Percentiles rank a stretch among this genome's conserved stretches.
These are phyloP conservation scores for Cyathus striatus DNA, from an alignment of 768 basidiomycete genomes.

Conservation along the genomic window DNA sequence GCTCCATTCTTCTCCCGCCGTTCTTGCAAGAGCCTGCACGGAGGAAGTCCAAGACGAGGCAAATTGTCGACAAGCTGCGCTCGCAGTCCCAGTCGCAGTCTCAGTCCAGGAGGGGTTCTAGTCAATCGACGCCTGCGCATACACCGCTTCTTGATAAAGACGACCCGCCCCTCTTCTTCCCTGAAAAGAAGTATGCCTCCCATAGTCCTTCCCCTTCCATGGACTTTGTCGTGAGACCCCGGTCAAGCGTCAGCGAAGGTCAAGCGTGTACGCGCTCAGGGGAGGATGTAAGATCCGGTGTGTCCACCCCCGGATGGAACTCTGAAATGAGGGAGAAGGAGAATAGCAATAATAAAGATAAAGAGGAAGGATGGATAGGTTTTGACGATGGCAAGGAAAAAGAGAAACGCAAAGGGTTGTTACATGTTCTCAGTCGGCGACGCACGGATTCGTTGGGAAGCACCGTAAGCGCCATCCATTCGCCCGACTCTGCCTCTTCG, in stretches of 20 bases:
- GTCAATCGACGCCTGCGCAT: not conserved
- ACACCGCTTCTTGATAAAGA: not conserved
- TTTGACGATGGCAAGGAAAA: constrained; percentile 22
- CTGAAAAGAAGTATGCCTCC: constrained; percentile 15
- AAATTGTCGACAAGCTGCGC: constrained; percentile 53
- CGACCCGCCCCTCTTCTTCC: not conserved
- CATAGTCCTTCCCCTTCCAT: constrained; percentile 30
- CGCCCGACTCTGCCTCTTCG: not conserved
- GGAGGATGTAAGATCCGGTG: constrained; percentile 21
- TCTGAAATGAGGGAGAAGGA: too few relatives aligned
- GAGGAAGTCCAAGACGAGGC: constrained; percentile 49
- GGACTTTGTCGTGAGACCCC: constrained; percentile 24
- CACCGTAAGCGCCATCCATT: constrained; percentile 20
- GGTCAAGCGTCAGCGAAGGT: constrained; percentile 34
- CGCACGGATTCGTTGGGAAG: constrained; percentile 32
- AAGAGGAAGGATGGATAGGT: constrained; percentile 40
- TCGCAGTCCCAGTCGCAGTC: constrained; percentile 16
- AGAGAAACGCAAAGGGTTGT: constrained; percentile 36
- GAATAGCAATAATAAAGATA: too few relatives aligned
- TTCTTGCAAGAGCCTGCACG: constrained; percentile 40
- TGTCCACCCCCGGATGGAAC: constrained; percentile 27
- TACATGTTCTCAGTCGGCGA: constrained; percentile 33
- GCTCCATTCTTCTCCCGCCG: constrained; percentile 34
- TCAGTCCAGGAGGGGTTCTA: too few relatives aligned
- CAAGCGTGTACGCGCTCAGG: too few relatives aligned